Percentiles rank a stretch among this genome's conserved stretches.
Conservation (phyloP, 768 basidiomycete genomes). For the Calocybe gangraenosa region DNA sequence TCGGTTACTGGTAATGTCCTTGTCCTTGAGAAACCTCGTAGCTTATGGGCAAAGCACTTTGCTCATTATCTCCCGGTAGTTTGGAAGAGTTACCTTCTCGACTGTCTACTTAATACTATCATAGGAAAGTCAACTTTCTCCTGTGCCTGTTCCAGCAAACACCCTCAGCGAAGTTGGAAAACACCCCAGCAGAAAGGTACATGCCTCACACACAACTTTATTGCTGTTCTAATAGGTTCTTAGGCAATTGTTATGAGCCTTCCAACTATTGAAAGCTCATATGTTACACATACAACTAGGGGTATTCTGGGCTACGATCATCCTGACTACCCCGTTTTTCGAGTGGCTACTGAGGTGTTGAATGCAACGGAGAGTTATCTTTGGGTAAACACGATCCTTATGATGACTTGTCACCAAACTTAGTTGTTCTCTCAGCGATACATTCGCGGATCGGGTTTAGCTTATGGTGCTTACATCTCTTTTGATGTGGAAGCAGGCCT, state of each 20-base stretch:
- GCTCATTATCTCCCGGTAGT: slow-evolving; percentile 51
- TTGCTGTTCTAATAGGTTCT: slow-evolving; percentile 7
- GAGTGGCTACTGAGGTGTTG: slow-evolving; percentile 80
- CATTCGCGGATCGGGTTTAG: slow-evolving; percentile 91
- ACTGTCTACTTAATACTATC: slow-evolving; percentile 7
- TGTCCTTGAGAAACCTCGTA: slow-evolving; percentile 62
- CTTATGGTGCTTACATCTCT: slow-evolving; percentile 82
- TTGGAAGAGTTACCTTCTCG: neutral
- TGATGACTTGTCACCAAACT: neutral
- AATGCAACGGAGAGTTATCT: slow-evolving; percentile 94
- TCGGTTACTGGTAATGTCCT: slow-evolving; percentile 89
- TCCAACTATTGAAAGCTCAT: slow-evolving; percentile 93
- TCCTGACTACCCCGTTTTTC: slow-evolving; percentile 79
- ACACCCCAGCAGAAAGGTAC: slow-evolving; percentile 67
- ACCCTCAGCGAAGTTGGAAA: slow-evolving; percentile 75
- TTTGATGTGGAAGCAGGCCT: slow-evolving; percentile 77
- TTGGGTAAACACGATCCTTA: slow-evolving; percentile 68
- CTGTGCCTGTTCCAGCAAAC: slow-evolving; percentile 61
- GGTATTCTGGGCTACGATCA: slow-evolving; percentile 78
- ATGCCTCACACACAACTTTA: neutral
- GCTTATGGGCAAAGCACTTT: slow-evolving; percentile 74
- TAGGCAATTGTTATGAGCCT: slow-evolving; percentile 85
- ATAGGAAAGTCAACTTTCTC: slow-evolving; percentile 52
- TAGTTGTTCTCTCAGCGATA: slow-evolving; percentile 50
- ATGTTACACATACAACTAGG: slow-evolving; percentile 71